Percentiles rank a stretch among this genome's conserved stretches.
Evolutionary conservation across 192 early-diverging fungal species (phyloP).

Genomic region (Pilaira anomala): DNA sequence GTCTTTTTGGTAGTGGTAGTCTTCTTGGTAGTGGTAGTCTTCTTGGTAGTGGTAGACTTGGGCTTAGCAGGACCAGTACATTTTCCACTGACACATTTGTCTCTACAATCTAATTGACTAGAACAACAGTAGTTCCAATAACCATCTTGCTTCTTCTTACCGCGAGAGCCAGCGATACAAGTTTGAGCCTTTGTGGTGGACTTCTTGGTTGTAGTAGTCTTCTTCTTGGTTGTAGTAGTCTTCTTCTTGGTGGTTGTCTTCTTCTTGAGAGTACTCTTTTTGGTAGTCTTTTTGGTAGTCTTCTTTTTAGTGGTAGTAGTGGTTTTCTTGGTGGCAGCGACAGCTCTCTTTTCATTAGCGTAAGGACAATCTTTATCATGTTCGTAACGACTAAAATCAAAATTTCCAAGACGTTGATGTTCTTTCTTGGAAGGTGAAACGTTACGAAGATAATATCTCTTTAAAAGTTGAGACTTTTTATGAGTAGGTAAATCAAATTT

Average conservation of each 20-base stretch:
- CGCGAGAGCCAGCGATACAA: not conserved
- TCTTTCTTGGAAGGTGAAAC: not conserved
- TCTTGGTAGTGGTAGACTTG: not conserved
- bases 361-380: conserved; percentile 12
- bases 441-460: conserved; percentile 16
- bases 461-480: not conserved
- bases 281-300: conserved; percentile 1
- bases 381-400: not conserved
- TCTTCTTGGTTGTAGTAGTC: not conserved
- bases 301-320: not conserved
- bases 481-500: conserved; percentile 20
- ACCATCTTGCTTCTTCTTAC: not conserved
- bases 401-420: not conserved
- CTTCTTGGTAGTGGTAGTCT: not conserved
- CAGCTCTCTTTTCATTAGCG: not conserved
- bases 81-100: not conserved
- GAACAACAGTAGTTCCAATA: not conserved
- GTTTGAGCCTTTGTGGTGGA: not conserved
- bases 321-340: not conserved
- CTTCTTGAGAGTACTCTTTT: not conserved
- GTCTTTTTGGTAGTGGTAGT: conserved; percentile 55
- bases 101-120: not conserved
- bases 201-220: conserved; percentile 1
- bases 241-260: conserved; percentile 3
- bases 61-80: not conserved